Conservation (phyloP, 345 rosid species). For the Syzygium grande region DNA sequence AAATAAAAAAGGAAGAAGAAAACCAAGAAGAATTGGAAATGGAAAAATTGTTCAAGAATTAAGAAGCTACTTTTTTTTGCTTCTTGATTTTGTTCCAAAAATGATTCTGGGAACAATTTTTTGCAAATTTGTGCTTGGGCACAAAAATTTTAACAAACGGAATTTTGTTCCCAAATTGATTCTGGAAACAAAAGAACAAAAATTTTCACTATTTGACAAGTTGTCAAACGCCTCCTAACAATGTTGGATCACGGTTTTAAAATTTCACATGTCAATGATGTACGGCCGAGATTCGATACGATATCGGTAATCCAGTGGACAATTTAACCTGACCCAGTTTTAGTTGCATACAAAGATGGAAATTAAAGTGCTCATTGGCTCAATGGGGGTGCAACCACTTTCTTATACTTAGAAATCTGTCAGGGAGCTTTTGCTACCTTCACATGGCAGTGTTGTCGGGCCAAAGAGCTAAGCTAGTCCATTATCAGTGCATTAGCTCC, state of each 20-base stretch:
- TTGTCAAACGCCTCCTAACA: too few species aligned
- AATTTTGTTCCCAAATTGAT: too few species aligned
- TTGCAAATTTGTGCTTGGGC: too few species aligned
- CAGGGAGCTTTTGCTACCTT: not conserved
- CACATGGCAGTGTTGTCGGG: not conserved
- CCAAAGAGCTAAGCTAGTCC: not conserved
- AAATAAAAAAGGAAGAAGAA: too few species aligned
- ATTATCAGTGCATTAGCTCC: not conserved
- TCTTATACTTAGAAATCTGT: not conserved
- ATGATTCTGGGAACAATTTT: too few species aligned
- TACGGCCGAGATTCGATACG: not conserved
- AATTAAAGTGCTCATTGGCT: not conserved
- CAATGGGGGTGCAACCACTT: not conserved
- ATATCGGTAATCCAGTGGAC: not conserved
- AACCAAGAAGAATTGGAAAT: too few species aligned
- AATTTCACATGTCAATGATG: not conserved
- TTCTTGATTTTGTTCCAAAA: too few species aligned
- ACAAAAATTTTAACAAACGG: too few species aligned
- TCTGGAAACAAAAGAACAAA: too few species aligned
- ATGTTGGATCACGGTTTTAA: not conserved
- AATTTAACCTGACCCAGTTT: not conserved
- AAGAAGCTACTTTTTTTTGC: too few species aligned
- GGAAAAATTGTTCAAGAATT: too few species aligned
- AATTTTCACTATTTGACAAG: too few species aligned
- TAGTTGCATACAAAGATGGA: not conserved